phyloP scores from a whole-genome alignment of 2,329 filamentous ascomycete species.

The Ceratocystis diversiconidia region DNA sequence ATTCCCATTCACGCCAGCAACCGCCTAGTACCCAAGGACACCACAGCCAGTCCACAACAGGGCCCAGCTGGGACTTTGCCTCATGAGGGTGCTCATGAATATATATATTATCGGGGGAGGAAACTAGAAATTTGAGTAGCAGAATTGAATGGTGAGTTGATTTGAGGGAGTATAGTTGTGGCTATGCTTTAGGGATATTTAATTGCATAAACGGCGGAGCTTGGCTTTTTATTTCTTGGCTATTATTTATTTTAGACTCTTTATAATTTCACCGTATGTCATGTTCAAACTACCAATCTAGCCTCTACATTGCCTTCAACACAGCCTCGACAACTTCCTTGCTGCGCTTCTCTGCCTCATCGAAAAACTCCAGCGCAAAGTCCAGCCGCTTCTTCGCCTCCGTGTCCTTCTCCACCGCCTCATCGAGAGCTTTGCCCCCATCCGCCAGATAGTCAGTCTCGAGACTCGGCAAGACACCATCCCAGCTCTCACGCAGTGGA shows the following conservation, averaged over 20 bases:
- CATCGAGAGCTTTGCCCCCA: conserved; percentile 30
- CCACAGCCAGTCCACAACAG: neutral
- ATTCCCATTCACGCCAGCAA: neutral
- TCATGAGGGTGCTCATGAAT: too few species aligned
- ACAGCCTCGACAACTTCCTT: conserved; percentile 27
- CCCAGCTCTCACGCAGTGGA: conserved; percentile 25
- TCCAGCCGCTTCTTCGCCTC: conserved; percentile 27
- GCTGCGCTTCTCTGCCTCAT: conserved; percentile 28
- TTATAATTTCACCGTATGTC: neutral
- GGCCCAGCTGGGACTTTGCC: neutral
- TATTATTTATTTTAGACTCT: neutral
- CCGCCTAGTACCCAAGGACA: neutral
- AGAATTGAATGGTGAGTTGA: too few species aligned
- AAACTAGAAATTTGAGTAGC: too few species aligned
- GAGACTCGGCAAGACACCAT: neutral
- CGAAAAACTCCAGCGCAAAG: conserved; percentile 30
- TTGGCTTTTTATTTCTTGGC: neutral
- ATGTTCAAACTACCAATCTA: neutral
- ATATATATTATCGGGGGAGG: too few species aligned
- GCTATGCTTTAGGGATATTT: neutral
- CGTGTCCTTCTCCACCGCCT: conserved; percentile 29
- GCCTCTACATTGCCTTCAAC: neutral
- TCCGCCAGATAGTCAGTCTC: conserved; percentile 33
- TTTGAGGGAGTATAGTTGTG: neutral
- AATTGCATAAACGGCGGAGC: neutral